phyloP scores from a whole-genome alignment of 495 filamentous ascomycete genomes.

The Physcia stellaris region DNA sequence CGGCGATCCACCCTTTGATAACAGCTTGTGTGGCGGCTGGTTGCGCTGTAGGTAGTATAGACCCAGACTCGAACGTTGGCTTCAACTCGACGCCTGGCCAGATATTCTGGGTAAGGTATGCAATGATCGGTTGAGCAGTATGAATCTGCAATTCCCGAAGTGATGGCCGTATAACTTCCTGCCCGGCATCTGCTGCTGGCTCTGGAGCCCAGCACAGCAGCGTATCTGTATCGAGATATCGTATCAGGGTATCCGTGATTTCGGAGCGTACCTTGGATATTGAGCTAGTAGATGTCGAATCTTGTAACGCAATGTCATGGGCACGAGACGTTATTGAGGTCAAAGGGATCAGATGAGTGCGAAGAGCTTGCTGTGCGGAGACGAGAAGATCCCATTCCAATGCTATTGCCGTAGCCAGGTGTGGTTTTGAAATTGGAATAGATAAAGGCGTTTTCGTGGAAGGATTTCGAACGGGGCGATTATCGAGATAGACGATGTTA shows the following conservation, averaged over 20 bases:
- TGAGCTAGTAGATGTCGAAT: constrained; percentile 13
- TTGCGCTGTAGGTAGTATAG: constrained; percentile 60
- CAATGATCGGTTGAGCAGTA: constrained; percentile 51
- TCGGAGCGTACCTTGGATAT: constrained; percentile 31
- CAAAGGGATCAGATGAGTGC: constrained; percentile 74
- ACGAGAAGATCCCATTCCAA: constrained; percentile 83
- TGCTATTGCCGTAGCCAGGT: constrained; percentile 76
- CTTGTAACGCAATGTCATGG: constrained; percentile 58
- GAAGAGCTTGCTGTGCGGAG: constrained; percentile 61
- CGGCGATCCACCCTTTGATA: constrained; percentile 65
- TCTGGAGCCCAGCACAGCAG: constrained; percentile 86
- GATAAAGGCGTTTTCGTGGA: constrained; percentile 53
- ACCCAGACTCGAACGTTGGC: constrained; percentile 58
- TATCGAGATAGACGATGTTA: constrained; percentile 66
- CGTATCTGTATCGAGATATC: constrained; percentile 85
- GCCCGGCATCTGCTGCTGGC: constrained; percentile 24
- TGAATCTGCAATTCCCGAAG: constrained; percentile 62
- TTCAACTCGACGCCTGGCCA: constrained; percentile 74
- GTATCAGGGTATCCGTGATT: constrained; percentile 55
- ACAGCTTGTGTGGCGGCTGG: constrained; percentile 57
- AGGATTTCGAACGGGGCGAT: constrained; percentile 64
- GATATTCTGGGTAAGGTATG: constrained; percentile 53
- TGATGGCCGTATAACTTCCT: constrained; percentile 24
- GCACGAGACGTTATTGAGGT: constrained; percentile 74
- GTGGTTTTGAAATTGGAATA: constrained; percentile 58